These are phyloP conservation scores for Alternaria burnsii DNA, from an alignment of 2,329 filamentous ascomycete species.

Conservation along the genomic window DNA sequence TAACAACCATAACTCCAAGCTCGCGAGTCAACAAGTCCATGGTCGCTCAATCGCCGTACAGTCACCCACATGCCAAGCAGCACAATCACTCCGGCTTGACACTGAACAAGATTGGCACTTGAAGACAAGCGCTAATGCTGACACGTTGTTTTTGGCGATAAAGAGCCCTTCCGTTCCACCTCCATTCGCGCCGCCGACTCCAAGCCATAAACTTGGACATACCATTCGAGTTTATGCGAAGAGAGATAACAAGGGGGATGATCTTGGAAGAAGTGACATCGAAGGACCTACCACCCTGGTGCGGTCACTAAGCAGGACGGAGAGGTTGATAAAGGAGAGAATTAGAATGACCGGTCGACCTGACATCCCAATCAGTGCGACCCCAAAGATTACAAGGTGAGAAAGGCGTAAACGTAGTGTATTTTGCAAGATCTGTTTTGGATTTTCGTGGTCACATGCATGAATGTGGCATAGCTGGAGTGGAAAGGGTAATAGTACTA, in stretches of 20 bases:
- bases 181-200: background rate
- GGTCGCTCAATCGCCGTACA: slow-evolving; percentile 1
- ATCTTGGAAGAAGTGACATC: background rate
- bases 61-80: background rate
- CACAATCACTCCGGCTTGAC: background rate
- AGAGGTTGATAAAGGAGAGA: slow-evolving; percentile 1
- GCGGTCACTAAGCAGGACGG: background rate
- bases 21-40: background rate
- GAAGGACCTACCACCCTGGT: background rate
- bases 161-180: background rate
- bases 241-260: too few relatives aligned
- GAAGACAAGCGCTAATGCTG: background rate
- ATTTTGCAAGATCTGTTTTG: background rate
- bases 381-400: background rate
- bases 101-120: background rate
- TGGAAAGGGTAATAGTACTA: background rate
- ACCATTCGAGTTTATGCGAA: background rate
- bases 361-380: background rate
- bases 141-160: background rate
- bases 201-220: background rate
- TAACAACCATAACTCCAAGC: background rate
- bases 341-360: slow-evolving; percentile 1
- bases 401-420: background rate
- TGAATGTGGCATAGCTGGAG: background rate
- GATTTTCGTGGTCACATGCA: background rate